A percentile compares a stretch with the other conserved stretches of the same genome.
Conservation (phyloP, 108 stramenopile genomes). For the Mediolabrus comicus region DNA sequence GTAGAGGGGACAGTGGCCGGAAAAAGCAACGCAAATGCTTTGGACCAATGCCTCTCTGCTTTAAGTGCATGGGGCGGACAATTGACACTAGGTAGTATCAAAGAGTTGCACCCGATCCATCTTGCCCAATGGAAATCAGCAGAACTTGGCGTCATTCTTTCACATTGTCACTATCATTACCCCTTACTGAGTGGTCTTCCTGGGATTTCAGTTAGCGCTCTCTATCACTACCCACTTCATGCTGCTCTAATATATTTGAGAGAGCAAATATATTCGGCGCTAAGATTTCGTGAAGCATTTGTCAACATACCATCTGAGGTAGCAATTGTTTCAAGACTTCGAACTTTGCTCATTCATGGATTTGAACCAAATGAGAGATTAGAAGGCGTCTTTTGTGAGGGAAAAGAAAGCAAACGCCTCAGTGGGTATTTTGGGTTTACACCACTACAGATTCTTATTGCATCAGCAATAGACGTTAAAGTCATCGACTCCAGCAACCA, state of each 20-base stretch:
- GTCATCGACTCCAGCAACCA: background rate
- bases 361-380: slow-evolving; percentile 85
- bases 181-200: slow-evolving; percentile 42
- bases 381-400: slow-evolving; percentile 45
- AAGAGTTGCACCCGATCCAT: slow-evolving; percentile 50
- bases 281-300: background rate
- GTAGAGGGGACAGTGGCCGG: slow-evolving; percentile 52
- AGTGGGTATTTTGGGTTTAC: slow-evolving; percentile 64
- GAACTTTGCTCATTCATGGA: slow-evolving; percentile 52
- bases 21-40: slow-evolving; percentile 33
- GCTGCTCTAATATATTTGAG: slow-evolving; percentile 51
- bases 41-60: slow-evolving; percentile 61
- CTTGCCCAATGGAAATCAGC: slow-evolving; percentile 46
- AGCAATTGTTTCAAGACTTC: slow-evolving; percentile 40
- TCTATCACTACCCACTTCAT: slow-evolving; percentile 75
- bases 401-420: slow-evolving; percentile 36
- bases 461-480: slow-evolving; percentile 39
- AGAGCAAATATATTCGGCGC: slow-evolving; percentile 21
- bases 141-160: slow-evolving; percentile 49
- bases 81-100: slow-evolving; percentile 26
- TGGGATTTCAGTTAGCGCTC: slow-evolving; percentile 56
- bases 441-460: slow-evolving; percentile 72
- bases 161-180: slow-evolving; percentile 47
- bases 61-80: slow-evolving; percentile 68
- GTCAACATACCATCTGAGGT: slow-evolving; percentile 6